Base-by-base conservation (phyloP, 2,329 filamentous ascomycete species). In the Epichloe festucae region DNA sequence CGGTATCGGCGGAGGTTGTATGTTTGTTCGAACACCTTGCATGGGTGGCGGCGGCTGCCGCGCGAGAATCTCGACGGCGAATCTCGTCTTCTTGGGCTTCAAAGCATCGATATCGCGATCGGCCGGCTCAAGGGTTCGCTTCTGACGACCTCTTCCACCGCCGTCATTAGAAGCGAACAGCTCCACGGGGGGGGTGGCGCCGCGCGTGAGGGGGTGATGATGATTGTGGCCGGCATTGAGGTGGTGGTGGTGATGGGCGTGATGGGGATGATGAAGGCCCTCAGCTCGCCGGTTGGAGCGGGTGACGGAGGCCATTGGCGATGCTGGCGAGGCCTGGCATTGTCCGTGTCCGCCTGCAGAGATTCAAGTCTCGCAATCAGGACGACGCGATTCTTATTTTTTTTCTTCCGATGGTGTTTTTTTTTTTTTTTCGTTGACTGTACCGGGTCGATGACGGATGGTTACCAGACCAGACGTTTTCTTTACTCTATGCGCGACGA, bases 21-120 rank as follows among this genome's bases (percentile, higher is more conserved):
- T 57, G 38, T 35, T 44, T 56, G 19, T 21, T 21, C 57, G 61
- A 55, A 58, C 49, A 53, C 56, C 57, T 53, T 58, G 60, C 58
- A 60, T 57, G 50, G 59, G 59, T 52, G 60, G 58, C 47, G 64
- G 63, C 49, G 62, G 47, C 35, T 54, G 53, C 23, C 50, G 63
- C 52, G 63, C 56, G 48, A 73, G 63, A 46, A 80, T 76, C 58
- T 80, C 76, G 56, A 79, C 74, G 23, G 74, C 67, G 57, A 80
- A 74, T 54, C 73, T 69, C 50, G 72, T 64, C 63, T 69, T 74
- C 65, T 81, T 81, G 51, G 67, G 61, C 52, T 70, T 68, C 45
- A 70, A 59, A 47, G 66, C 62, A 55, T 75, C 72, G 59, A 70
- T 65, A 51, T 77, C 72, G 60, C 65, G 65, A 47, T 73, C 70